Evolutionary conservation across 176 grass and related monocot genomes (phyloP), one percentile per base, ranked within the genome.

Genomic region (Triticum dicoccoides): DNA sequence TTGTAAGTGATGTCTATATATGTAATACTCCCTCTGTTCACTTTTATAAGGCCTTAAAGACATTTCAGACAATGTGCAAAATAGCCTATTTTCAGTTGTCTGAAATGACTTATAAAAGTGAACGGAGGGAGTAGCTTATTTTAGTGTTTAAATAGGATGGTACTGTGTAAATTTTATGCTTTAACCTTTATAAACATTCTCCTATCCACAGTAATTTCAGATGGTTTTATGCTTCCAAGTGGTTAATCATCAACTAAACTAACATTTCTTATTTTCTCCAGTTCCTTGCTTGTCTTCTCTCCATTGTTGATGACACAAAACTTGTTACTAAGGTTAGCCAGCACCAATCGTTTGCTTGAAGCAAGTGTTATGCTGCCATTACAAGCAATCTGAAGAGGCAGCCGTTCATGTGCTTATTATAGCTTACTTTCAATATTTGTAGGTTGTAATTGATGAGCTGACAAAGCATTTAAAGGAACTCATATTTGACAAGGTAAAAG

Each of bases 261-360:
- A 79, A 93, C 62, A 80, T 77, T 59, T 42, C 8, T 64, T 64
- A 87, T 87, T 87, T 83, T 79, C 18, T 69, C 23, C 81, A 98
- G 96, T 86, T 98, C 37, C 90, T 98, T 41, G 81, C 91, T 72
- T 91, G 80, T 67, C 76, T 92, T 88, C 87, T 98, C 80, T 98
- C 96, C 49, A 76, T 96, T 61, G 96, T 98, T 67, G 93, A 98
- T 87, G 96, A 96, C 88, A 94, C 93, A 52, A 96, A 98, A 86
- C 96, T 98, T 85, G 81, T 96, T 65, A 85, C 86, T 13, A 98
- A 98, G 93, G 93, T 93, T 80, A 64, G 85, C 61, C 34, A 17
- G 56, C 39, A 65, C 42, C 20, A 21, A 9, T 56, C 0, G 4
- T 66, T 14, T 42, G 21, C 73, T 35, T 89, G 27, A 23, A 80